Evolutionary conservation across 2,329 filamentous ascomycete species (phyloP).

Genomic region (Aphanocladium album): DNA sequence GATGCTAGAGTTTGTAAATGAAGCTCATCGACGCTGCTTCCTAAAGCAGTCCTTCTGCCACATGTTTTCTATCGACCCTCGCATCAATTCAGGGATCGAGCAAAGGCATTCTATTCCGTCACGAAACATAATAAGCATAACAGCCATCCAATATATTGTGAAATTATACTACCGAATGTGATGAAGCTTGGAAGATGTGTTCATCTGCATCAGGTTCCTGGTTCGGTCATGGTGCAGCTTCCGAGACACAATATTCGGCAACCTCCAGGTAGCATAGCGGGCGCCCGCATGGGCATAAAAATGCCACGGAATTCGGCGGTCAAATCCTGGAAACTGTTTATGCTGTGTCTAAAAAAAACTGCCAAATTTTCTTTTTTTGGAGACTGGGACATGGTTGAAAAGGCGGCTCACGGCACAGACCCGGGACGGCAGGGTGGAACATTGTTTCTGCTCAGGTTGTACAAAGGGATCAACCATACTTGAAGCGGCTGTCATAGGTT

Average conservation of each 20-base stretch:
- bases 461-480: not conserved
- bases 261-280: too few relatives aligned
- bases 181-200: not conserved
- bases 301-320: not conserved
- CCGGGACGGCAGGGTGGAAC: not conserved
- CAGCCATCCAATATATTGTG: not conserved
- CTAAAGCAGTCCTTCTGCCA: too few relatives aligned
- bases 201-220: not conserved
- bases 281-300: too few relatives aligned
- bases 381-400: not conserved
- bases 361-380: not conserved
- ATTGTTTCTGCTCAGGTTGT: not conserved
- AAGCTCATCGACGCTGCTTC: too few relatives aligned
- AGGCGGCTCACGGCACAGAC: not conserved
- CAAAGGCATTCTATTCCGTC: too few relatives aligned
- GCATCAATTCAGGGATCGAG: too few relatives aligned
- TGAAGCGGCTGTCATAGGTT: not conserved
- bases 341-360: not conserved
- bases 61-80: too few relatives aligned
- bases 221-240: not conserved
- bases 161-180: not conserved
- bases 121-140: too few relatives aligned
- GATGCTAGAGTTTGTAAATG: not conserved
- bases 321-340: not conserved
- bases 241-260: not conserved